Base-by-base conservation (phyloP, 768 basidiomycete species). In the Tubosaeta sp. region DNA sequence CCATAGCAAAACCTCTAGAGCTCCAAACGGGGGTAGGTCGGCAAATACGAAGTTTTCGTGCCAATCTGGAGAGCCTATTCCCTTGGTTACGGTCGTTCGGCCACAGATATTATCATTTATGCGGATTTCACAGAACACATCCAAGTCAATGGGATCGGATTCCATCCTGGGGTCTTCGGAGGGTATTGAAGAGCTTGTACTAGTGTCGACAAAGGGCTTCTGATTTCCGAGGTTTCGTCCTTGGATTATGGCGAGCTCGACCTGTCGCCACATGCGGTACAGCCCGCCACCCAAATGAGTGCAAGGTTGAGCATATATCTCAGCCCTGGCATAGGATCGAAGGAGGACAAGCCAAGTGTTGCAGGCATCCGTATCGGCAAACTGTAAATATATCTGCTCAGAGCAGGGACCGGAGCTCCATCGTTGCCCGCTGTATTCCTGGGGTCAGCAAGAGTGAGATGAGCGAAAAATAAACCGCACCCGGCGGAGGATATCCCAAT, bases 261-360 rank as follows among this genome's bases (percentile, higher is more conserved):
- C 76, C 64, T 88, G 86, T 45, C 92, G 78, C 87, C 88, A 93
- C 80, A 93, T 87, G 48, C 91, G 83, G 68, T 89, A 91, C 11
- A 87, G 79, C 7, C 90, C 90, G 38, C 85, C 87, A 53, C 84
- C 83, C 45, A 68, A 60, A 19, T 80, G 74, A 34, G 73, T 72
- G 56, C 76, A 72, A 63, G 76, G 70, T 56, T 75, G 73, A 30
- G 86, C 89, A 62, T 90, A 89, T 48, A 86, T 80, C 67, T 92
- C 90, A 1, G 89, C 85, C 45, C 78, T 77, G 12, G 92, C 84
- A 66, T 87, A 91, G 3, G 90, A 89, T 52, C 84, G 82, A 49
- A 93, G 73, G 45, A 94, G 79, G 21, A 84, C 82, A 43, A 88
- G 74, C 90, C 92, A 94, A 2, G 84, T 81, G 56, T 83, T 78